A percentile compares a stretch with the other conserved stretches of the same genome.
Evolutionary conservation across 805 yeast species (phyloP).

Genomic region (Yamadazyma nakazawae): DNA sequence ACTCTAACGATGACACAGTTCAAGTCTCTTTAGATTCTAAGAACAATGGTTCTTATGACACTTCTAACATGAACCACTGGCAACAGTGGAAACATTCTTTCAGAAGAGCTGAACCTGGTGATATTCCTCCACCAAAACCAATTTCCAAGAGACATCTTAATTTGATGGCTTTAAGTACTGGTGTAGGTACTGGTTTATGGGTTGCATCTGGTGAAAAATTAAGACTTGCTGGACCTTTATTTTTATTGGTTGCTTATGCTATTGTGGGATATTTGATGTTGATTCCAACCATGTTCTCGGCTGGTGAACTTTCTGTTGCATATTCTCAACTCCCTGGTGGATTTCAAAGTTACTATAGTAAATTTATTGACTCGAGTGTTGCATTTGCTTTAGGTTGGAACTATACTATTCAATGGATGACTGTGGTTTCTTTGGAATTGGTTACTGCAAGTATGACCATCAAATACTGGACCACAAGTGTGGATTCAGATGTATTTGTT

Average conservation of each 20-base stretch:
- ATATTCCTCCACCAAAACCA: slow-evolving; percentile 15
- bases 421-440: slow-evolving; percentile 60
- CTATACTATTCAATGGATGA: slow-evolving; percentile 61
- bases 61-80: slow-evolving; percentile 15
- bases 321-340: slow-evolving; percentile 60
- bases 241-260: slow-evolving; percentile 30
- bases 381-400: slow-evolving; percentile 63
- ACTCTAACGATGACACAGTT: slow-evolving; percentile 10
- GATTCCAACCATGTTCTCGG: slow-evolving; percentile 38
- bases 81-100: slow-evolving; percentile 26
- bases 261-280: slow-evolving; percentile 33
- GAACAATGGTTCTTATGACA: neutral
- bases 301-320: slow-evolving; percentile 55
- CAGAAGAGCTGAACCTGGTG: slow-evolving; percentile 21
- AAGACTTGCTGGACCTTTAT: slow-evolving; percentile 36
- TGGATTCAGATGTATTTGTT: slow-evolving; percentile 58
- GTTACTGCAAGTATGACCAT: slow-evolving; percentile 64
- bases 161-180: slow-evolving; percentile 31
- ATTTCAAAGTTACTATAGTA: slow-evolving; percentile 53
- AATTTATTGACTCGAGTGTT: slow-evolving; percentile 53
- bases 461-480: slow-evolving; percentile 47
- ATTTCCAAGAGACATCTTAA: slow-evolving; percentile 27
- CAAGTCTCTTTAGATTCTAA: slow-evolving; percentile 5
- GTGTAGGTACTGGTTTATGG: slow-evolving; percentile 43
- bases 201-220: slow-evolving; percentile 39